Conservation (phyloP, 2,329 filamentous ascomycete species). For the Beauveria varroae region DNA sequence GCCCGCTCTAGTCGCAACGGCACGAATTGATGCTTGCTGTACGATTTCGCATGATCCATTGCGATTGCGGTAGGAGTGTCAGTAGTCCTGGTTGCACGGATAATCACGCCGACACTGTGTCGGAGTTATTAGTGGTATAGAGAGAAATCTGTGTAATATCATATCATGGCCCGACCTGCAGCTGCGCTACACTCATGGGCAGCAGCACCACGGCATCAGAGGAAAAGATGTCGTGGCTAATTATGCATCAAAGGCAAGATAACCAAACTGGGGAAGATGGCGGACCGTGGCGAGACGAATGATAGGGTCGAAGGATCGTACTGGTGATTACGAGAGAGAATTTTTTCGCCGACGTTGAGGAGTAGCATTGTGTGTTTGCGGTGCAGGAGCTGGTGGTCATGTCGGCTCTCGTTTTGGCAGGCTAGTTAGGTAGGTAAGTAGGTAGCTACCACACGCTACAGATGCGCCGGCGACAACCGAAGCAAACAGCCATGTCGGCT, state of each 20-base stretch:
- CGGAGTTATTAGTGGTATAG: neutral
- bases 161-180: neutral
- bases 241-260: neutral
- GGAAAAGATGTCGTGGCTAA: neutral
- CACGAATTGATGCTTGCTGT: neutral
- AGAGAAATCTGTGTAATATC: neutral
- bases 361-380: conserved; percentile 1
- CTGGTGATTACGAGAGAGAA: neutral
- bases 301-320: neutral
- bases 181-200: neutral
- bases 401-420: neutral
- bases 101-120: neutral
- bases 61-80: neutral
- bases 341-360: neutral
- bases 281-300: neutral
- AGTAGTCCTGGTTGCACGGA: neutral
- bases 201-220: neutral
- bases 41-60: neutral
- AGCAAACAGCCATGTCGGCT: neutral
- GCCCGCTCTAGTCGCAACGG: neutral
- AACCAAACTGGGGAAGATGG: neutral
- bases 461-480: conserved; percentile 5
- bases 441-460: neutral
- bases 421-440: neutral
- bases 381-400: too few relatives aligned